Base-by-base conservation (phyloP, 2,329 filamentous ascomycete genomes). In the Metarhizium anisopliae region DNA sequence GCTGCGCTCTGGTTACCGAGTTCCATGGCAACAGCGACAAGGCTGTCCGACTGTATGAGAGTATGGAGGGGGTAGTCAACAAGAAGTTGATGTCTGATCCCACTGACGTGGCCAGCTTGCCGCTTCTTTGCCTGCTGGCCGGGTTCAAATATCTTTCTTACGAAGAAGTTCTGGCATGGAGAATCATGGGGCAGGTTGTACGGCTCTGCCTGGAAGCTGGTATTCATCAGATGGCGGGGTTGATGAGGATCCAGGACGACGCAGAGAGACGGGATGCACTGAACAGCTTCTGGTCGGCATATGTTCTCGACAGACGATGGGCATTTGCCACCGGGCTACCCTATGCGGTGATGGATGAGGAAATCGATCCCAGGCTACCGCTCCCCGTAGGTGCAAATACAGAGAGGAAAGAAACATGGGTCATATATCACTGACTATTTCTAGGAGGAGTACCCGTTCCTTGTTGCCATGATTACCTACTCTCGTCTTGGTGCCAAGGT, bases 261-360 rank as follows among this genome's bases (percentile, higher is more conserved):
- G 77, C 83, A 47, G 87, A 91, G 59, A 81, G 89, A 51, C 76
- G 78, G 52, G 79, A 83, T 52, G 84, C 87, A 0, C 78, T 89
- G 32, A 82, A 86, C 52, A 82, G 89, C 14, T 95, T 95, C 69
- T 96, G 90, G 92, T 84, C 87, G 1, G 84, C 91, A 18, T 95
- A 94, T 65, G 85, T 91, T 4, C 76, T 96, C 43, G 92, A 96
- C 67, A 79, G 90, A 43, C 80, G 91, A 52, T 96, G 90, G 90
- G 90, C 87, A 60, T 90, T 96, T 62, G 89, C 87, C n/a, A 92
- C 89, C 0, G 91, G 91, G 0, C 79, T 96, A 68, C 91, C 91
- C 0, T 95, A 90, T 72, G 86, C 89, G 2, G 77, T 95, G 40
- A 87, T 93, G 61, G 91, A 96, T 64, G 82, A 88, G 16, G 90